Conservation (phyloP, 169 alveolate species). For the Plasmodium coatneyi region DNA sequence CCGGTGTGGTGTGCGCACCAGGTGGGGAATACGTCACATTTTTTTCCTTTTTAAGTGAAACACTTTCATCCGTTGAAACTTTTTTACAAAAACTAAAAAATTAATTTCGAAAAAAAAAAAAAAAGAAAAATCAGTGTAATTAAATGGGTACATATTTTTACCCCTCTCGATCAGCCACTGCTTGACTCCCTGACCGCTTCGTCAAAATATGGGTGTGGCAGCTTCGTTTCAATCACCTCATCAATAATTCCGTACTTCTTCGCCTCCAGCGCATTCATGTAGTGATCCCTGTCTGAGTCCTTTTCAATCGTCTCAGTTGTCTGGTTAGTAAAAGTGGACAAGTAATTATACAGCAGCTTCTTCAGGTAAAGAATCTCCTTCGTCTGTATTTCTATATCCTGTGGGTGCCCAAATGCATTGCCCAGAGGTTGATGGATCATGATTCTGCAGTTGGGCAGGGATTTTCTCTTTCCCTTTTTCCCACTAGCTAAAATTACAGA, state of each 20-base stretch:
- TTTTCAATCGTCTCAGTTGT: constrained; percentile 78
- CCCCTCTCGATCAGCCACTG: background rate
- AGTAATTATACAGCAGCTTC: constrained; percentile 83
- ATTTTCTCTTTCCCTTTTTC: constrained; percentile 88
- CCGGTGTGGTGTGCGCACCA: too few species aligned
- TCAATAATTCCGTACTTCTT: constrained; percentile 88
- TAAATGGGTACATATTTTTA: background rate
- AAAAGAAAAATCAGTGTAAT: background rate
- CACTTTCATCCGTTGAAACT: background rate
- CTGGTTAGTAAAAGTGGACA: constrained; percentile 86
- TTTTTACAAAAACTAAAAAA: background rate
- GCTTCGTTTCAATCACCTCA: constrained; percentile 75
- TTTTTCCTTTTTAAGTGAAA: background rate
- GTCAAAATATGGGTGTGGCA: constrained; percentile 61
- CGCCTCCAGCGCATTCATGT: constrained; percentile 90
- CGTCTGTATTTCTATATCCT: constrained; percentile 91
- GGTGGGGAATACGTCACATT: background rate
- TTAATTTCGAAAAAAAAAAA: background rate
- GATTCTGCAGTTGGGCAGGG: constrained; percentile 89
- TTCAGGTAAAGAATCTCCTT: constrained; percentile 88
- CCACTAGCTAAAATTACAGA: constrained; percentile 90
- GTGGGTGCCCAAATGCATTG: constrained; percentile 90
- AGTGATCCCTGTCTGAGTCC: constrained; percentile 88
- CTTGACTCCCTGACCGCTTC: background rate
- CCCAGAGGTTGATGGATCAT: constrained; percentile 92